These are phyloP conservation scores for Vigna angularis DNA, from an alignment of 306 rosid species.

Conservation along the genomic window DNA sequence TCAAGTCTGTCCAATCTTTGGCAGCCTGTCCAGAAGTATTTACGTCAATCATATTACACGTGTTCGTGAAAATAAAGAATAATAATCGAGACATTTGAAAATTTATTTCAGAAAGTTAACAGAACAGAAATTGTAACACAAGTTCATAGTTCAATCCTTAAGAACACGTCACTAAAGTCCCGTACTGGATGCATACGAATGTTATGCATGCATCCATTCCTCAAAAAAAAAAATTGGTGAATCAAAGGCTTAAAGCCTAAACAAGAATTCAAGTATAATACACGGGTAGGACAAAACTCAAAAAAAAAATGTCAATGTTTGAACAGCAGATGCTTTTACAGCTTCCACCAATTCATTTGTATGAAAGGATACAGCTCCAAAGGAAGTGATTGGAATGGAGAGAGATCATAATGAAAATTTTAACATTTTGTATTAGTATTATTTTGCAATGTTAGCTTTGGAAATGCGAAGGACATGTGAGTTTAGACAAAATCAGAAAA, in stretches of 20 bases:
- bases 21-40: conserved; percentile 59
- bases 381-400: background rate
- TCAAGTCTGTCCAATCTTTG: conserved; percentile 75
- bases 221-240: too few relatives aligned
- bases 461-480: background rate
- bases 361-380: too few relatives aligned
- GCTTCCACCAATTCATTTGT: background rate
- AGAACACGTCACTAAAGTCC: conserved; percentile 15
- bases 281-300: background rate
- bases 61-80: conserved; percentile 23
- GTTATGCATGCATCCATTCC: background rate
- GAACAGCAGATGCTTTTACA: background rate
- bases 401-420: background rate
- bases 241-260: too few relatives aligned
- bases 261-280: background rate
- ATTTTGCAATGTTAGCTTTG: background rate
- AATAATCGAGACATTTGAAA: conserved; percentile 15
- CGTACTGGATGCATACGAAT: conserved; percentile 21
- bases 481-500: background rate
- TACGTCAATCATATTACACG: conserved; percentile 23
- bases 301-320: background rate
- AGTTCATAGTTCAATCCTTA: conserved; percentile 2
- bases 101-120: conserved; percentile 17
- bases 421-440: too few relatives aligned
- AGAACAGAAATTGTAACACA: conserved; percentile 26